These are phyloP conservation scores for Penicillium decumbens DNA, from an alignment of 2,329 filamentous ascomycete genomes.

Conservation along the genomic window DNA sequence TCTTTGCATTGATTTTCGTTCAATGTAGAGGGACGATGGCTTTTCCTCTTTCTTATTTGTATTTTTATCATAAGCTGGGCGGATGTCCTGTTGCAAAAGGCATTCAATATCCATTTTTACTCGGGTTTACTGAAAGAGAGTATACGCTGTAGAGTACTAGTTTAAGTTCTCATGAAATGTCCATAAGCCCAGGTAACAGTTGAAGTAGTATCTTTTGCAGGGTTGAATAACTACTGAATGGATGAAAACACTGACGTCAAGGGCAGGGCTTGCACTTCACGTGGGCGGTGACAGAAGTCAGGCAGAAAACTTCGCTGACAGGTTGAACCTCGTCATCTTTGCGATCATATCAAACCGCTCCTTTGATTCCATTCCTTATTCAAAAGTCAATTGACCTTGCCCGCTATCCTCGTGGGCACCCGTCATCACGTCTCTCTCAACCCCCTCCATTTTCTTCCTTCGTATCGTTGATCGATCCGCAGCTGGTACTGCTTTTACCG, in stretches of 20 bases:
- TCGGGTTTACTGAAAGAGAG: too few relatives aligned
- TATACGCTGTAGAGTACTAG: too few relatives aligned
- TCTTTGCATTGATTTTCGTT: conserved; percentile 2
- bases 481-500: conserved; percentile 60
- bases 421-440: conserved; percentile 31
- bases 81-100: neutral
- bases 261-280: conserved; percentile 22
- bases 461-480: conserved; percentile 55
- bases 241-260: conserved; percentile 8
- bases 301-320: conserved; percentile 25
- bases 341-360: conserved; percentile 7
- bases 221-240: neutral
- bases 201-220: too few relatives aligned
- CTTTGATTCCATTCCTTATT: conserved; percentile 3
- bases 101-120: too few relatives aligned
- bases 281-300: conserved; percentile 25
- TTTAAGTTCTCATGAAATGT: too few relatives aligned
- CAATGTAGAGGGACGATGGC: neutral
- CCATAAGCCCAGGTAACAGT: too few relatives aligned
- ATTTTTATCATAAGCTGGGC: neutral
- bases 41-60: neutral
- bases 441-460: conserved; percentile 41
- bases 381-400: conserved; percentile 13
- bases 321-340: conserved; percentile 7
- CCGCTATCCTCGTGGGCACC: conserved; percentile 21